Evolutionary conservation across 768 basidiomycete species (phyloP).

Genomic region (Dacryopinax primogenitus): DNA sequence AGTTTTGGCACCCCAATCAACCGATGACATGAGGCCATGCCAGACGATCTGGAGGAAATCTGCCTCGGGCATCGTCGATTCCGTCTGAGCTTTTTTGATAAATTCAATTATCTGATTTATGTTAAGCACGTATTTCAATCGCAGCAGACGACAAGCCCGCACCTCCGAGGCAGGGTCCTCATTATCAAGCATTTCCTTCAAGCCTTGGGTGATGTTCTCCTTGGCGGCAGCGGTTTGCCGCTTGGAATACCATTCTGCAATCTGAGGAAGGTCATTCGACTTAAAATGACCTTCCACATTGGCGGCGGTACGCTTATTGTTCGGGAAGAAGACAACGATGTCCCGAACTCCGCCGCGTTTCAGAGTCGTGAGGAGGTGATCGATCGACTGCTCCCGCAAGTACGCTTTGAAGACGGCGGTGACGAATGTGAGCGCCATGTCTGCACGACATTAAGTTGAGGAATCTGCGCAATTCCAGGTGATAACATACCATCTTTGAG

Average conservation of each 20-base stretch:
- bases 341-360: conserved; percentile 79
- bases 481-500: conserved; percentile 68
- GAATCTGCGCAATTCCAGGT: neutral
- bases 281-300: conserved; percentile 78
- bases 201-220: conserved; percentile 55
- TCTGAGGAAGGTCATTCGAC: conserved; percentile 58
- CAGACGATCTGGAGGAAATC: conserved; percentile 85
- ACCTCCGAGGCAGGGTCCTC: conserved; percentile 56
- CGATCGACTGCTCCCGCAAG: conserved; percentile 72
- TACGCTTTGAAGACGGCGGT: conserved; percentile 71
- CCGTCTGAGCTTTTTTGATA: conserved; percentile 60
- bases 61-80: conserved; percentile 67
- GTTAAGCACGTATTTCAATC: conserved; percentile 11
- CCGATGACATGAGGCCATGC: conserved; percentile 74
- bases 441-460: conserved; percentile 29
- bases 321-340: conserved; percentile 74
- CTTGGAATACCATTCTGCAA: conserved; percentile 93
- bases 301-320: conserved; percentile 61
- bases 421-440: conserved; percentile 62
- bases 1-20: conserved; percentile 80
- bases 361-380: conserved; percentile 70
- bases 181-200: conserved; percentile 56
- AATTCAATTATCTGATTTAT: conserved; percentile 52
- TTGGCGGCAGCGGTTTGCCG: conserved; percentile 72
- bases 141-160: conserved; percentile 26